A percentile compares a stretch with the other conserved stretches of the same genome.
phyloP scores from a whole-genome alignment of 495 filamentous ascomycete species.

The Penicillium daleae region DNA sequence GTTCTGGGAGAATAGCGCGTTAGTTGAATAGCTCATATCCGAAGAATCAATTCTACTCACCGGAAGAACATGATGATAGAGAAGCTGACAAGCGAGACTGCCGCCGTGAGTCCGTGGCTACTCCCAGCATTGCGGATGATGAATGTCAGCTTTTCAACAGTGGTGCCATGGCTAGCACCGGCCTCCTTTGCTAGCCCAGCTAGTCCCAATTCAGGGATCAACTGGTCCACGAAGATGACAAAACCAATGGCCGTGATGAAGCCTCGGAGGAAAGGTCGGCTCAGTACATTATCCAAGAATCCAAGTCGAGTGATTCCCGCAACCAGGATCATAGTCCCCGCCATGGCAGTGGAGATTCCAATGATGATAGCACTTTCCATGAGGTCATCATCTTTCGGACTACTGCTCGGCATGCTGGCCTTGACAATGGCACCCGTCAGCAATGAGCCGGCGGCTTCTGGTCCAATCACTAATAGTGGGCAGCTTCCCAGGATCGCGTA shows the following conservation, averaged over 20 bases:
- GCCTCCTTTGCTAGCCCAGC: constrained; percentile 58
- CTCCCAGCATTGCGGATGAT: constrained; percentile 65
- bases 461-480: constrained; percentile 91
- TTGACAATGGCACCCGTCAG: constrained; percentile 87
- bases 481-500: constrained; percentile 92
- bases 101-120: constrained; percentile 72
- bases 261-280: constrained; percentile 86
- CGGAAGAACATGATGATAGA: constrained; percentile 84
- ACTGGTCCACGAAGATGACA: constrained; percentile 92
- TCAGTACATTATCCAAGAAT: constrained; percentile 93
- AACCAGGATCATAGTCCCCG: constrained; percentile 81
- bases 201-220: constrained; percentile 88
- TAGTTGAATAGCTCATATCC: neutral
- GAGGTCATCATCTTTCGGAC: constrained; percentile 71
- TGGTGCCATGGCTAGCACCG: constrained; percentile 77
- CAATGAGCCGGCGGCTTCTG: constrained; percentile 91
- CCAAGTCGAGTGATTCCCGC: constrained; percentile 86
- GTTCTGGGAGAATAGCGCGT: constrained; percentile 51
- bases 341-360: constrained; percentile 85
- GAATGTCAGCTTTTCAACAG: constrained; percentile 81
- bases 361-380: constrained; percentile 77
- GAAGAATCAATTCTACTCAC: constrained; percentile 40
- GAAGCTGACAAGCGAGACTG: constrained; percentile 80
- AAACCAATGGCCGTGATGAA: constrained; percentile 97
- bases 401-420: constrained; percentile 68